Conservation (phyloP, 129 eudicot species). For the Pulicaria dysenterica region DNA sequence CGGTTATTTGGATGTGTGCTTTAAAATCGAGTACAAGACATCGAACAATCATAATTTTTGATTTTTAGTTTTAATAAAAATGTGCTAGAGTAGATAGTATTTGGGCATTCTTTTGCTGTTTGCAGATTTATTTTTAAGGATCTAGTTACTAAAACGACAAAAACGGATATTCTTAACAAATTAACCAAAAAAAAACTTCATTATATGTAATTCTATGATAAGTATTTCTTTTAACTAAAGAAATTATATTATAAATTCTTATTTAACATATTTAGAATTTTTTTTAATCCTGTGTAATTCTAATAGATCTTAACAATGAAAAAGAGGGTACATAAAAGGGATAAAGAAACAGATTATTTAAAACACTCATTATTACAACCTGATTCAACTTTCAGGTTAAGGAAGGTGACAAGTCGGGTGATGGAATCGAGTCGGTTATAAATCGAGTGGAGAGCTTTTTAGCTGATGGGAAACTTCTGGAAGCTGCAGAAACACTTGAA, state of each 20-base stretch:
- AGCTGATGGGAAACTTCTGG: constrained; percentile 74
- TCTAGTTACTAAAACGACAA: not conserved
- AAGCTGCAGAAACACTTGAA: constrained; percentile 89
- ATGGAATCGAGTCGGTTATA: constrained; percentile 83
- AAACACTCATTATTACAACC: not conserved
- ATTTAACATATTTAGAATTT: not conserved
- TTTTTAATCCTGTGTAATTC: not conserved
- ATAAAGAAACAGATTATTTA: too few relatives aligned
- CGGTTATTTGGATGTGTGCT: not conserved
- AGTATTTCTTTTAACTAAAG: too few relatives aligned
- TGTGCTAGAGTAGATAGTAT: too few relatives aligned
- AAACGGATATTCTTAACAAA: not conserved
- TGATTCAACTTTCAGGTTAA: constrained; percentile 52
- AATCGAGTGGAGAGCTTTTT: constrained; percentile 70
- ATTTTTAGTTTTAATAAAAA: too few relatives aligned
- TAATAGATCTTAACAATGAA: not conserved
- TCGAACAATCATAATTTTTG: not conserved
- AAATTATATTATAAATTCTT: not conserved
- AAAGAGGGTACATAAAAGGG: not conserved
- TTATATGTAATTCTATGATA: too few relatives aligned
- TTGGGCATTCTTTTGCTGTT: too few relatives aligned
- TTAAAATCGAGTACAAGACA: not conserved
- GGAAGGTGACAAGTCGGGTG: constrained; percentile 77
- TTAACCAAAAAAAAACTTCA: too few relatives aligned
- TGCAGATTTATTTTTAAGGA: not conserved